Evolutionary conservation across 73 alveolate species (phyloP).

Genomic region (Halteria grandinella): DNA sequence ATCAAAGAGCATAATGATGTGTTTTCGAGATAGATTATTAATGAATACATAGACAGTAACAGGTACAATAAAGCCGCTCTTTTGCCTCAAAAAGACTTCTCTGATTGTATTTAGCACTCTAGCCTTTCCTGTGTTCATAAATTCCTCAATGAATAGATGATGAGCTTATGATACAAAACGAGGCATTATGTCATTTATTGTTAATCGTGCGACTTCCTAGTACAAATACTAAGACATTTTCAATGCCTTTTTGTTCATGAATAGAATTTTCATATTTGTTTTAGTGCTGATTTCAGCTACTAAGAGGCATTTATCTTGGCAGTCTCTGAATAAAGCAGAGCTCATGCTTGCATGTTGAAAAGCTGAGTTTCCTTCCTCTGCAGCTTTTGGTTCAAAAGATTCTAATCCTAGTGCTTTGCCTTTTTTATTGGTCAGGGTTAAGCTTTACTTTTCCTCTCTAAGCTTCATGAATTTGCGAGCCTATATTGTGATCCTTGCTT

Average conservation of each 20-base stretch:
- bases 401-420: too few species aligned
- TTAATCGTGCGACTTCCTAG: conserved; percentile 3
- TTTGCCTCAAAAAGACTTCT: conserved; percentile 12
- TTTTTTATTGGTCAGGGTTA: conserved; percentile 12
- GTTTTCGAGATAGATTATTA: neutral
- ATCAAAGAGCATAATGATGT: conserved; percentile 5
- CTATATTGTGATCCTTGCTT: too few species aligned
- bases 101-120: conserved; percentile 17
- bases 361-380: too few species aligned
- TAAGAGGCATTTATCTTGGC: conserved; percentile 1
- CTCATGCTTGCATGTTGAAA: neutral
- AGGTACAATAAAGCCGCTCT: conserved; percentile 15
- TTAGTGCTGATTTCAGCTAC: neutral
- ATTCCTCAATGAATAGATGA: conserved; percentile 19
- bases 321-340: neutral
- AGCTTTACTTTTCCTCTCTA: conserved; percentile 29
- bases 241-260: neutral
- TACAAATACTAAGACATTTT: neutral
- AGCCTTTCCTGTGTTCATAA: conserved; percentile 24
- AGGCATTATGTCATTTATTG: conserved; percentile 29
- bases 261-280: conserved; percentile 22
- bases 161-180: neutral
- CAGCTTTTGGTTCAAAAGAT: too few species aligned
- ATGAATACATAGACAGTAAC: neutral
- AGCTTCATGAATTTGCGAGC: too few species aligned